Evolutionary conservation across 1,139 yeast genomes (phyloP).

Genomic region (Sugiyamaella japonica): DNA sequence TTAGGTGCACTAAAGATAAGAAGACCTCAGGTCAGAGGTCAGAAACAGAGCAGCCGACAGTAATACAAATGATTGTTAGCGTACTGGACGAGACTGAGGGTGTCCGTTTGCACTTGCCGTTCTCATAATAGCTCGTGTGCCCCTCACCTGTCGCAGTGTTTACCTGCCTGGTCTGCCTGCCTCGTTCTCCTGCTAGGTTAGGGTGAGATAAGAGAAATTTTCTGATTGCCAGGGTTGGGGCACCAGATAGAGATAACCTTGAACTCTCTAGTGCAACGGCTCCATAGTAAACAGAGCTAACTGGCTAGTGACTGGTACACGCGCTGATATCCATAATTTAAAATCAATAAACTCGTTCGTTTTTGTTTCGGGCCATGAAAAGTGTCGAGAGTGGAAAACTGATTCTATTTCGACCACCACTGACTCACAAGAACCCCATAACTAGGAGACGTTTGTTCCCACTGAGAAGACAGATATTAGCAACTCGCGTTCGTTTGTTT

Average conservation of each 20-base stretch:
- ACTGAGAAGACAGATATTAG: background rate
- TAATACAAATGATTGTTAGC: background rate
- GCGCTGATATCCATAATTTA: conserved; percentile 9
- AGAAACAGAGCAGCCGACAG: too few relatives aligned
- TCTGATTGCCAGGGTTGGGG: conserved; percentile 2
- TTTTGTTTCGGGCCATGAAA: conserved; percentile 15
- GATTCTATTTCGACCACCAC: background rate
- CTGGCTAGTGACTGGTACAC: background rate
- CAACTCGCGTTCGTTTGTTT: too few relatives aligned
- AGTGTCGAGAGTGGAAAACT: conserved; percentile 4
- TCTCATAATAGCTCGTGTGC: too few relatives aligned
- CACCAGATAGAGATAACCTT: background rate
- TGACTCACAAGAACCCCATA: background rate
- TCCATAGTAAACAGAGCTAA: background rate
- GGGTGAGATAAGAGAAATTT: conserved; percentile 12
- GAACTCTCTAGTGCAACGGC: background rate
- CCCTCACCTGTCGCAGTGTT: too few relatives aligned
- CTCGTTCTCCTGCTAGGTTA: conserved; percentile 2
- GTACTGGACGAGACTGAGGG: background rate
- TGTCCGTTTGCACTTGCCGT: too few relatives aligned
- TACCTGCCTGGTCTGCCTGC: background rate
- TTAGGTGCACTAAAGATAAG: too few relatives aligned
- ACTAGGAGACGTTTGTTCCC: background rate
- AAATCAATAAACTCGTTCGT: background rate
- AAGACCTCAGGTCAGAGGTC: too few relatives aligned